A percentile compares a stretch with the other conserved stretches of the same genome.
These are phyloP conservation scores for Infundibulicybe gibba DNA, from an alignment of 768 basidiomycete species.

Conservation along the genomic window DNA sequence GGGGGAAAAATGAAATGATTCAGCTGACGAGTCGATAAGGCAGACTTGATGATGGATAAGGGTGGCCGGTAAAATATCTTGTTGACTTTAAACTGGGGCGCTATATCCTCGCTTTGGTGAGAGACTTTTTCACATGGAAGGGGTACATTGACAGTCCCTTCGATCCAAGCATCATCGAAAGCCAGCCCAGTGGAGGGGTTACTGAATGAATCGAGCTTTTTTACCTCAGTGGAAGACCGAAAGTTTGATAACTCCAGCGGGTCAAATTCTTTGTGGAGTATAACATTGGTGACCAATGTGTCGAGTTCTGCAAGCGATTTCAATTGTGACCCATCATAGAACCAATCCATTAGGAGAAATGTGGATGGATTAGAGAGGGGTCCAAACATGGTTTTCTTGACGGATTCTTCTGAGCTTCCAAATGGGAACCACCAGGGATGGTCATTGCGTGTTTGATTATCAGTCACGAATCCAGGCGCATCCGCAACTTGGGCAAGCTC, in stretches of 20 bases:
- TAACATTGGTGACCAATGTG: conserved; percentile 18
- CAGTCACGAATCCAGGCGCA: background rate
- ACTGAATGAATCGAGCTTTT: background rate
- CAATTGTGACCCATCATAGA: conserved; percentile 15
- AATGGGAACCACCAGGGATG: background rate
- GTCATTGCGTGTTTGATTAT: background rate
- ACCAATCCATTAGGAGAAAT: conserved; percentile 22
- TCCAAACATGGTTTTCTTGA: conserved; percentile 16
- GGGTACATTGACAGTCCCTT: conserved; percentile 15
- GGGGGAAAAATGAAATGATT: conserved; percentile 12
- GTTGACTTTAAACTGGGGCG: conserved; percentile 12
- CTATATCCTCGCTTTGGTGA: conserved; percentile 9
- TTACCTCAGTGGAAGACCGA: conserved; percentile 1
- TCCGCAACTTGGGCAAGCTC: background rate
- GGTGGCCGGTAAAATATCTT: conserved; percentile 10
- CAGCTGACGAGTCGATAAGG: conserved; percentile 8
- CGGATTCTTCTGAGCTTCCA: background rate
- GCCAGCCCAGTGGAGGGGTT: background rate
- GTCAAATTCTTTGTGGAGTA: conserved; percentile 17
- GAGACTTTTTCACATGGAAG: conserved; percentile 18
- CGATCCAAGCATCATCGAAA: conserved; percentile 15
- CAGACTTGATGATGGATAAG: conserved; percentile 5
- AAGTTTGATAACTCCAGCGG: conserved; percentile 8
- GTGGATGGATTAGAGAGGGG: conserved; percentile 15
- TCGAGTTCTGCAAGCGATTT: conserved; percentile 23